Evolutionary conservation across 148 eudicot genomes (phyloP).

Genomic region (Rhododendron kiyosumense): DNA sequence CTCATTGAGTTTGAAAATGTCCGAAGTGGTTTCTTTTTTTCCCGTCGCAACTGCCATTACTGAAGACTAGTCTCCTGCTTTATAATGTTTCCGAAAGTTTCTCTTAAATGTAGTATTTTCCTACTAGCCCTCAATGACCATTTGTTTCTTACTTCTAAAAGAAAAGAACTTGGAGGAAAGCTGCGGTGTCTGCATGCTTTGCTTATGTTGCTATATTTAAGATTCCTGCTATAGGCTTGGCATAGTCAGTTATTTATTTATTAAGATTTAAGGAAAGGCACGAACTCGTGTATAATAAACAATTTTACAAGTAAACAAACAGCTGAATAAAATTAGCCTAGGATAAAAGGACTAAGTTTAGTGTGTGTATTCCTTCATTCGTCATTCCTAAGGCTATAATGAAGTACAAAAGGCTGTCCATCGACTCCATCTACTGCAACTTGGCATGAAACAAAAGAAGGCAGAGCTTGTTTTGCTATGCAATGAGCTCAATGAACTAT

Average conservation of each 20-base stretch:
- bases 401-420: not conserved
- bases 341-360: not conserved
- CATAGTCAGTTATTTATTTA: not conserved
- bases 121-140: not conserved
- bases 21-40: not conserved
- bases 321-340: not conserved
- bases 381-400: not conserved
- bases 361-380: not conserved
- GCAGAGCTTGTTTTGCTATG: not conserved
- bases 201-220: not conserved
- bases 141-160: not conserved
- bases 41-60: not conserved
- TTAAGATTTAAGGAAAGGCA: not conserved
- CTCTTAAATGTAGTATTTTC: not conserved
- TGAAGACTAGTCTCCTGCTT: slow-evolving; percentile 1
- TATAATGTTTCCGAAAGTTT: not conserved
- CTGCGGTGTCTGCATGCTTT: not conserved
- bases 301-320: not conserved
- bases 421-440: not conserved
- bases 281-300: not conserved
- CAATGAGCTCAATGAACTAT: not conserved
- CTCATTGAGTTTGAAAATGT: not conserved
- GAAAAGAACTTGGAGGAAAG: not conserved
- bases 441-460: not conserved
- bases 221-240: not conserved